Evolutionary conservation across 331 rosid genomes (phyloP), one percentile per base, ranked within the genome.

Genomic region (Saraca asoca): DNA sequence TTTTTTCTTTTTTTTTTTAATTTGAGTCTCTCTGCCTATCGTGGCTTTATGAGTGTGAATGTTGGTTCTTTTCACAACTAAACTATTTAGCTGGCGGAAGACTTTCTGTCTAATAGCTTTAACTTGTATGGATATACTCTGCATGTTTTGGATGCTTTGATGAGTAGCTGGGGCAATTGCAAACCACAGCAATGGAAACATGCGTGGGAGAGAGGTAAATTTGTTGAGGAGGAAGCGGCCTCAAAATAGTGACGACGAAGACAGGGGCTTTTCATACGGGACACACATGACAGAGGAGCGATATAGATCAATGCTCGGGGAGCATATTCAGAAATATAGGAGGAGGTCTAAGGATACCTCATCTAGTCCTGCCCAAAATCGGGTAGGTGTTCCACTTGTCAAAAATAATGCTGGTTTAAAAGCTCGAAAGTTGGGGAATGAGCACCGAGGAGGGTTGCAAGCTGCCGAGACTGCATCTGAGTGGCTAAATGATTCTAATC

Each of bases 291-390:
- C 87, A 0, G 99, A 94, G 80, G 97, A 94, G 50, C 79, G 85
- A 61, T 94, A 94, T 66, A 72, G 97, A 41, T 82, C 94, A 64
- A 94, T 94, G 97, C 92, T 94, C 15, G 96, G 99, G 66, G 99
- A 90, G 51, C 99, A 94, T 80, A 75, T 90, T 74, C 85, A 88
- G 80, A 86, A 86, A 68, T 90, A 88, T 73, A 88, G 83, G 81
- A 83, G 96, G 83, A 90, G 96, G 89, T 69, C 66, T 72, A 94
- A 88, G 89, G 95, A 87, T 58, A 63, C 89, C 54, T 80, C 86
- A 0, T 64, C 82, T 17, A 75, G 80, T 79, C 91, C 90, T 66
- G 87, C 74, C 50, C 86, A 84, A 35, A 74, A 72, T 38, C 76
- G 77, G 71, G 79, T 39, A 64, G 81, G 77, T 39, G 70, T 65